Evolutionary conservation across 2,329 filamentous ascomycete genomes (phyloP), one percentile per base, ranked within the genome.

Genomic region (Colletotrichum sp.): DNA sequence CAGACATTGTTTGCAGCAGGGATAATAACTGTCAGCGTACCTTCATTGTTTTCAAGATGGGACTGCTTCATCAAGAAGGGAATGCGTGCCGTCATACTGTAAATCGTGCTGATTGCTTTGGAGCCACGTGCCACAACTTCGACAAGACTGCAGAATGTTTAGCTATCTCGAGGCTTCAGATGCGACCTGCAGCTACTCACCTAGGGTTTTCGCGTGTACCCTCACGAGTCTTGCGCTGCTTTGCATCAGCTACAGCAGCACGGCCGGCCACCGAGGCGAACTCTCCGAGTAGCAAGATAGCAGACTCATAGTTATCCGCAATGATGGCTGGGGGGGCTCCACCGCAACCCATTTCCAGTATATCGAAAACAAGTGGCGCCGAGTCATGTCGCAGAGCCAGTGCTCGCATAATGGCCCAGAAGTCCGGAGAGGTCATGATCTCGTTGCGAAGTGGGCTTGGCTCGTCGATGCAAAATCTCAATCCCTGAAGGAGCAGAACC

Each of bases 361-460:
- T 94, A 71, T 94, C 92, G 83, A 99, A 99, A 0, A 98, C 96
- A 18, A 93, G 89, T 1, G 93, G 89, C 3, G 95, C 94, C 30
- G 94, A 93, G 69, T 95, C 93, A 5, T 92, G 86, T 77, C 93
- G 91, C 28, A 89, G 88, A 63, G 95, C 92, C 21, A 99, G 87
- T 36, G 92, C 91, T 77, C 95, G 93, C 68, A 99, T 88, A 16
- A 98, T 95, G 7, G 94, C 94, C 97, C 97, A 99, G 84, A 99
- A 99, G 82, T 99, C 97, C 0, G 97, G 97, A 21, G 96, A 99
- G 16, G 95, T 96, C 85, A 98, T 98, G 79, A 99, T 95, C 85
- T 99, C 96, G 79, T 95, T 98, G 73, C 95, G 93, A 32, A 99
- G 87, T 15, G 94, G 92, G 30, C 93, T 93, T 1, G 95, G 92